Conservation (phyloP, 177 flowering plant species). For the Telopea speciosissima region DNA sequence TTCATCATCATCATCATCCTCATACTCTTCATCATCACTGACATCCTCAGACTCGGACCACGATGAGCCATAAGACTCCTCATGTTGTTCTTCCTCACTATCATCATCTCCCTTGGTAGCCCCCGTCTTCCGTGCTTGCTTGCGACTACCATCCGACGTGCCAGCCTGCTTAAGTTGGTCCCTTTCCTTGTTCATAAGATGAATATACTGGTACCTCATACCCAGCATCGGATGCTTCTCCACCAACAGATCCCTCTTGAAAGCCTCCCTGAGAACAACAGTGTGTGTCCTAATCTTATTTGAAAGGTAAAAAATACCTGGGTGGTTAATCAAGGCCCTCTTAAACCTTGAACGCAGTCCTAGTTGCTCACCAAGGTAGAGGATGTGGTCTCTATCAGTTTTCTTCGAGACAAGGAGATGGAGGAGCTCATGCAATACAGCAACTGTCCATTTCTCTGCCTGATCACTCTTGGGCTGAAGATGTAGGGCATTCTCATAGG, state of each 20-base stretch:
- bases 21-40: conserved; percentile 23
- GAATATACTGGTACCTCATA: conserved; percentile 60
- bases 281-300: conserved; percentile 67
- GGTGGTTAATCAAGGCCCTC: conserved; percentile 64
- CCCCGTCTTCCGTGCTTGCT: conserved; percentile 2
- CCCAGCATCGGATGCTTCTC: conserved; percentile 66
- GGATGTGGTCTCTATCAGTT: conserved; percentile 52
- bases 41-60: conserved; percentile 30
- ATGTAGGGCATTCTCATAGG: conserved; percentile 72
- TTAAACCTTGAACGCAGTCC: conserved; percentile 74
- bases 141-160: conserved; percentile 3
- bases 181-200: conserved; percentile 59
- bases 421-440: conserved; percentile 76
- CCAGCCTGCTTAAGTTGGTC: conserved; percentile 22
- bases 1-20: conserved; percentile 17
- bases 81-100: conserved; percentile 16
- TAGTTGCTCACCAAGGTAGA: conserved; percentile 55
- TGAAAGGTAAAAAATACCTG: conserved; percentile 83
- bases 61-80: conserved; percentile 12
- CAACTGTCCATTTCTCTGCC: conserved; percentile 82
- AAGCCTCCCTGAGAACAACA: conserved; percentile 77
- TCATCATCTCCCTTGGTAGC: conserved; percentile 9
- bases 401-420: conserved; percentile 70
- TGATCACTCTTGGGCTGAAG: conserved; percentile 53
- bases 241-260: conserved; percentile 55